Percentiles rank a stretch among this genome's conserved stretches.
phyloP scores from a whole-genome alignment of 1,284 basidiomycete genomes.

The Trametes hirsuta region DNA sequence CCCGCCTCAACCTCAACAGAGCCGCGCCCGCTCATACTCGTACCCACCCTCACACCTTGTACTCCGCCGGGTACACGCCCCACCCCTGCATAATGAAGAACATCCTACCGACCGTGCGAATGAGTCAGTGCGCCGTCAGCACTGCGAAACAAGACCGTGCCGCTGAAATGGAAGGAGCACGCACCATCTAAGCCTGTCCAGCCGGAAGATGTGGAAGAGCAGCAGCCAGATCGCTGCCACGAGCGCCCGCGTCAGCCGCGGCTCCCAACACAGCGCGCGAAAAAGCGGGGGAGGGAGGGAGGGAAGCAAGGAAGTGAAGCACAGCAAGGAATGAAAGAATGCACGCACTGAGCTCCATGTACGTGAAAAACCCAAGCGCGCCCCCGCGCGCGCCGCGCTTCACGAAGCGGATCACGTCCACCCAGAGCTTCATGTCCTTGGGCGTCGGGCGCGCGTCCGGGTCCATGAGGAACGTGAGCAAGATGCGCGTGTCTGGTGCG shows the following conservation, averaged over 20 bases:
- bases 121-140: not conserved
- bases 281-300: not conserved
- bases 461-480: constrained; percentile 62
- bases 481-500: constrained; percentile 53
- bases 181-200: constrained; percentile 49
- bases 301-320: no score
- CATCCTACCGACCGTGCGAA: constrained; percentile 33
- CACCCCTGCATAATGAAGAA: constrained; percentile 56
- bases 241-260: not conserved
- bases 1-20: no score
- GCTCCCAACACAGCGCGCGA: constrained; percentile 5
- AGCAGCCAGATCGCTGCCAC: constrained; percentile 50
- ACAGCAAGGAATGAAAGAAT: no score
- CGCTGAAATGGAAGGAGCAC: constrained; percentile 11
- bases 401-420: constrained; percentile 60
- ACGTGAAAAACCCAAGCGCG: constrained; percentile 65
- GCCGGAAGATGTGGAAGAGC: constrained; percentile 50
- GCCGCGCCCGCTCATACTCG: not conserved
- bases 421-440: constrained; percentile 68
- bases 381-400: constrained; percentile 59
- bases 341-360: constrained; percentile 57
- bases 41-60: not conserved
- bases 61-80: constrained; percentile 29
- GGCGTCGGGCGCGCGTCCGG: constrained; percentile 50
- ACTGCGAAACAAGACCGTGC: not conserved